A percentile compares a stretch with the other conserved stretches of the same genome.
Evolutionary conservation across 352 stramenopile genomes (phyloP).

Genomic region (Phytophthora podocarpi): DNA sequence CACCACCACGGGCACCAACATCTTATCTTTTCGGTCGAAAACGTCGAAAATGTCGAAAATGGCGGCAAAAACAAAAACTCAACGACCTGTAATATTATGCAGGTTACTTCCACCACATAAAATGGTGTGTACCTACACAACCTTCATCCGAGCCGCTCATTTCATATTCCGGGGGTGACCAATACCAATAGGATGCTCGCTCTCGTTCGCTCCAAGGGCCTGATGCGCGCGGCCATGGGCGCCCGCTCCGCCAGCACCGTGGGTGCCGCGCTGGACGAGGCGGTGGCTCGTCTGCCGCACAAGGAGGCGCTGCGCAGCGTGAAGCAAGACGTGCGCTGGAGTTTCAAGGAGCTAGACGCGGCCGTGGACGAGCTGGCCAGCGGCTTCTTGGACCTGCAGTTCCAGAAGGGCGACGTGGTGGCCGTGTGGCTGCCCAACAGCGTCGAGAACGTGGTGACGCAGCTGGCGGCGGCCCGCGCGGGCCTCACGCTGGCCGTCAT

Average conservation of each 20-base stretch:
- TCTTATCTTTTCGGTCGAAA: no score
- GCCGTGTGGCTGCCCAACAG: slow-evolving; percentile 88
- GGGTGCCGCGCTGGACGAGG: slow-evolving; percentile 71
- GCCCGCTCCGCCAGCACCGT: slow-evolving; percentile 66
- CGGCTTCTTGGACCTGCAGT: slow-evolving; percentile 76
- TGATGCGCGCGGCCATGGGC: slow-evolving; percentile 42
- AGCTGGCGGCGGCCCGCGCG: slow-evolving; percentile 84
- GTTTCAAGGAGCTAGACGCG: slow-evolving; percentile 83
- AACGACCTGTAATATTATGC: no score
- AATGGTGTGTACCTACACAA: not conserved
- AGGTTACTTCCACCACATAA: no score
- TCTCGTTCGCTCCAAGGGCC: slow-evolving; percentile 65
- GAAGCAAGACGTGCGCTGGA: slow-evolving; percentile 86
- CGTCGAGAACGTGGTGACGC: slow-evolving; percentile 81
- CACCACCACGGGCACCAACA: slow-evolving; percentile 74
- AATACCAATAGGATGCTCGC: slow-evolving; percentile 50
- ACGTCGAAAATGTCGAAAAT: no score
- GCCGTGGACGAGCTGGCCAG: slow-evolving; percentile 80
- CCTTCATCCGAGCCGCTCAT: slow-evolving; percentile 23
- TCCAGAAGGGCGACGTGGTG: slow-evolving; percentile 75
- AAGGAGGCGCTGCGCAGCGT: slow-evolving; percentile 87
- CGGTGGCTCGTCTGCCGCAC: slow-evolving; percentile 78
- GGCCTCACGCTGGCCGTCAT: slow-evolving; percentile 86
- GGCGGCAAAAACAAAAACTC: no score
- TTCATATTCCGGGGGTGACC: slow-evolving; percentile 31